These are phyloP conservation scores for Xylaria telfairii DNA, from an alignment of 495 filamentous ascomycete species.

Conservation along the genomic window DNA sequence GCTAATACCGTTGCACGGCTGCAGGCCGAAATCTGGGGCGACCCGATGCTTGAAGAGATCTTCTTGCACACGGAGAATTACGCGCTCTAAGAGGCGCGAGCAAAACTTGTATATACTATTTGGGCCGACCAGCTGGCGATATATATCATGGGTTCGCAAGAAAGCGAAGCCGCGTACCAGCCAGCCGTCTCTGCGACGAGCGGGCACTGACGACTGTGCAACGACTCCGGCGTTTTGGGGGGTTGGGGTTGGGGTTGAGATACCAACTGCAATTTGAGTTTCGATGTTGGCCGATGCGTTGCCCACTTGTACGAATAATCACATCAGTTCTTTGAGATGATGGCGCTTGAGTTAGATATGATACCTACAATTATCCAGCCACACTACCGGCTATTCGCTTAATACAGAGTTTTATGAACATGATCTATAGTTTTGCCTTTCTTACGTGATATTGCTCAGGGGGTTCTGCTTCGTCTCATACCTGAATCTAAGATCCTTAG, in stretches of 20 bases:
- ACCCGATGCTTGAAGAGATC: constrained; percentile 82
- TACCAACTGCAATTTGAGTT: constrained; percentile 19
- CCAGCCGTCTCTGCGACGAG: background rate
- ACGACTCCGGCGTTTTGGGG: constrained; percentile 25
- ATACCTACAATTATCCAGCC: background rate
- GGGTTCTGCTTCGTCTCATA: background rate
- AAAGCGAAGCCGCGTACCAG: background rate
- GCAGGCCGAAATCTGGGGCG: constrained; percentile 81
- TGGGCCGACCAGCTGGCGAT: background rate
- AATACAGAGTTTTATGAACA: background rate
- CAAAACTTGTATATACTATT: constrained; percentile 21
- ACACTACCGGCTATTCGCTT: background rate
- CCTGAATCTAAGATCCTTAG: background rate
- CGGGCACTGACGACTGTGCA: constrained; percentile 15
- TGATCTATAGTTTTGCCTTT: background rate
- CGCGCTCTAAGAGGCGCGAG: constrained; percentile 60
- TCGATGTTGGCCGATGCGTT: background rate
- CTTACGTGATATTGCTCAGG: background rate
- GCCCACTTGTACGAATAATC: constrained; percentile 12
- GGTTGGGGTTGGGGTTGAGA: too few species aligned
- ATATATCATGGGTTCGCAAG: background rate
- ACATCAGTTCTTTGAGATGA: constrained; percentile 1
- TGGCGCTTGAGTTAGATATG: background rate
- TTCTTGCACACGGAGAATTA: constrained; percentile 97
- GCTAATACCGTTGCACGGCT: constrained; percentile 80